phyloP scores from a whole-genome alignment of 2,329 filamentous ascomycete species.

The Tolypocladium inflatum region DNA sequence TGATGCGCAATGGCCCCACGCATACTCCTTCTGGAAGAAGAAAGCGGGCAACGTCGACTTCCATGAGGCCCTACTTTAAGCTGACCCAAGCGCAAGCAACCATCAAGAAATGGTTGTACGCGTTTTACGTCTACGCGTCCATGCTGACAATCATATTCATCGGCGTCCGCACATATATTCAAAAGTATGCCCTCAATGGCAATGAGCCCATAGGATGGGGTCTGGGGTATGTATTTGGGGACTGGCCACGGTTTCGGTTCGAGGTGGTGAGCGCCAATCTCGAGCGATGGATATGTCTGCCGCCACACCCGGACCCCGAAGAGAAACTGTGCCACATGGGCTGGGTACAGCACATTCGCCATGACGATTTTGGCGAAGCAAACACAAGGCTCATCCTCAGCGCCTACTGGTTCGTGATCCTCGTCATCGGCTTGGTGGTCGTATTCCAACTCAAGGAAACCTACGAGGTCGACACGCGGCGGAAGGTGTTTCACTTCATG shows the following conservation, averaged over 20 bases:
- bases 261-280: conserved; percentile 60
- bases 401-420: conserved; percentile 62
- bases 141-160: conserved; percentile 58
- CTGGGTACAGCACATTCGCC: conserved; percentile 57
- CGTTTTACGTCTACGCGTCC: conserved; percentile 63
- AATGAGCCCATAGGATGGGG: conserved; percentile 90
- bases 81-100: conserved; percentile 72
- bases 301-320: conserved; percentile 27
- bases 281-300: conserved; percentile 67
- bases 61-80: conserved; percentile 64
- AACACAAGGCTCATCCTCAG: conserved; percentile 73
- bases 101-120: conserved; percentile 74
- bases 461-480: conserved; percentile 87
- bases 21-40: conserved; percentile 55
- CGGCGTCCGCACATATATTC: conserved; percentile 63
- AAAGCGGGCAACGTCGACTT: conserved; percentile 55
- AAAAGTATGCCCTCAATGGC: conserved; percentile 54
- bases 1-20: conserved; percentile 28
- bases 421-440: conserved; percentile 60
- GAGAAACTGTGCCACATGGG: conserved; percentile 38
- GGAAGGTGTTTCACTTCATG: conserved; percentile 97
- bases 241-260: conserved; percentile 62
- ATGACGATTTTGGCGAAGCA: conserved; percentile 57
- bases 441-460: conserved; percentile 66
- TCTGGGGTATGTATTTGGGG: conserved; percentile 78